These are phyloP conservation scores for Brassica nigra DNA, from an alignment of 345 rosid species.

Conservation along the genomic window DNA sequence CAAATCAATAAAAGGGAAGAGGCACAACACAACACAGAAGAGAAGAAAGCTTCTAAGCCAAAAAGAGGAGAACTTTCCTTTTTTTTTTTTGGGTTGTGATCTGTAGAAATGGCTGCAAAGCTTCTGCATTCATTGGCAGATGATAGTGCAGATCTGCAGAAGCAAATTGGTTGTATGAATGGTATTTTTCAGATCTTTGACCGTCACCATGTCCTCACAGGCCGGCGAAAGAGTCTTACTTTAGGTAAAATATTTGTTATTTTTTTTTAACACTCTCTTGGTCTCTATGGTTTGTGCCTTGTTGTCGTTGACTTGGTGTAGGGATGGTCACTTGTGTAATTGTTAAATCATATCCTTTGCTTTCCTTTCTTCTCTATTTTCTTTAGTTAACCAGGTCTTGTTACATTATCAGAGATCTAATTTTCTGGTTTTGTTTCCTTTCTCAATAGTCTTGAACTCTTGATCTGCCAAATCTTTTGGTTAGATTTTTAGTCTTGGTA, in stretches of 20 bases:
- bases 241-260: conserved; percentile 47
- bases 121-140: conserved; percentile 90
- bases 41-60: conserved; percentile 25
- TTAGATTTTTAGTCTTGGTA: conserved; percentile 35
- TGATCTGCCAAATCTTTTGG: conserved; percentile 38
- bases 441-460: conserved; percentile 36
- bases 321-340: conserved; percentile 11
- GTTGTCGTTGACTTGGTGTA: conserved; percentile 41
- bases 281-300: conserved; percentile 32
- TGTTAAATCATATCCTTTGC: conserved; percentile 13
- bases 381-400: conserved; percentile 12
- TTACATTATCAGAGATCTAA: conserved; percentile 22
- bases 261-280: conserved; percentile 17
- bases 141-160: conserved; percentile 90
- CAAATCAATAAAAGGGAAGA: conserved; percentile 5
- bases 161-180: conserved; percentile 96
- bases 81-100: conserved; percentile 23
- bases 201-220: conserved; percentile 59
- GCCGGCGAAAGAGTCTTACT: conserved; percentile 69
- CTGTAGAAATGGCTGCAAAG: conserved; percentile 83
- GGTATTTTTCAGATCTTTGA: conserved; percentile 90
- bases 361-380: conserved; percentile 12
- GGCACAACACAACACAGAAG: conserved; percentile 9
- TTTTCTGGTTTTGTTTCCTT: conserved; percentile 10
- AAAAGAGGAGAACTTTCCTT: conserved; percentile 1